These are phyloP conservation scores for Microglena sp. DNA, from an alignment of 139 green algal species.

Conservation along the genomic window DNA sequence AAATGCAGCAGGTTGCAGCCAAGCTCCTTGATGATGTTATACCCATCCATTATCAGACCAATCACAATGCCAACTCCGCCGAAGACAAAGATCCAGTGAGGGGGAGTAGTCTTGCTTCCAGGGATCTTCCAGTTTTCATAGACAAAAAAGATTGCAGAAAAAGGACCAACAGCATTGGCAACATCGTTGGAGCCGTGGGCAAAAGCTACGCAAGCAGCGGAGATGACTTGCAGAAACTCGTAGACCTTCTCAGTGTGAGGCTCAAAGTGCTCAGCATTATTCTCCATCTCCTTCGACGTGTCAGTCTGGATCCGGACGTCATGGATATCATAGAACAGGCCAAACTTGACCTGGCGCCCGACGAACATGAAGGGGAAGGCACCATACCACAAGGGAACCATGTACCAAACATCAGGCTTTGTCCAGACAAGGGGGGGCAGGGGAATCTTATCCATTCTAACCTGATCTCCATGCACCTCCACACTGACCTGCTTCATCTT, in stretches of 20 bases:
- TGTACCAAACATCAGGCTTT: too few species aligned
- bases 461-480: too few species aligned
- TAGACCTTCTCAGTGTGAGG: not conserved
- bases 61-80: conserved; percentile 65
- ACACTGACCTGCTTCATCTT: not conserved
- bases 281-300: too few species aligned
- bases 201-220: conserved; percentile 73
- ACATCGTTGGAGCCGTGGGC: conserved; percentile 71
- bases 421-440: too few species aligned
- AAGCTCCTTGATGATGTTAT: conserved; percentile 35
- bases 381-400: too few species aligned
- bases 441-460: too few species aligned
- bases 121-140: conserved; percentile 25
- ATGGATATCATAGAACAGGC: too few species aligned
- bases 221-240: conserved; percentile 72
- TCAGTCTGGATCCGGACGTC: too few species aligned
- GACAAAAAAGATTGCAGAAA: conserved; percentile 50
- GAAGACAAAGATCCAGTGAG: conserved; percentile 67
- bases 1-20: conserved; percentile 27
- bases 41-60: conserved; percentile 58
- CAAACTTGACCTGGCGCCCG: not conserved
- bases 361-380: not conserved
- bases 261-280: too few species aligned
- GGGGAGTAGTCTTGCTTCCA: not conserved
- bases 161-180: conserved; percentile 53